Evolutionary conservation across 2,329 filamentous ascomycete genomes (phyloP).

Genomic region (Lachnellula arida): DNA sequence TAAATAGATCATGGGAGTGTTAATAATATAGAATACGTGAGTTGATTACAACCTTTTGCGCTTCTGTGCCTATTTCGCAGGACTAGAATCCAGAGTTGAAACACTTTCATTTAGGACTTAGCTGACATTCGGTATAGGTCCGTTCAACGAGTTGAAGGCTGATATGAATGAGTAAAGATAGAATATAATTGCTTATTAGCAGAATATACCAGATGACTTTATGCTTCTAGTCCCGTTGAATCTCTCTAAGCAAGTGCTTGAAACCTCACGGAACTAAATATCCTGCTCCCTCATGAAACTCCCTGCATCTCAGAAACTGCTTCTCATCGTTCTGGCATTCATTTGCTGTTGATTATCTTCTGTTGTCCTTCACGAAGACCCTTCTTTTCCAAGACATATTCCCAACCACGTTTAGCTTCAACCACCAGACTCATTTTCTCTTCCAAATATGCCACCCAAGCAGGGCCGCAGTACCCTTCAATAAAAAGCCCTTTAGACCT

Average conservation of each 20-base stretch:
- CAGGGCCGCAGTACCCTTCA: slow-evolving; percentile 4
- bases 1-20: too few species aligned
- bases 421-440: neutral
- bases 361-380: neutral
- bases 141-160: too few species aligned
- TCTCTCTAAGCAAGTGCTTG: neutral
- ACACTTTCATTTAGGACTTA: too few species aligned
- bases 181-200: too few species aligned
- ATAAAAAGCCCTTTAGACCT: slow-evolving; percentile 5
- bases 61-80: too few species aligned
- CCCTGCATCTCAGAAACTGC: neutral
- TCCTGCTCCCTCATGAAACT: slow-evolving; percentile 6
- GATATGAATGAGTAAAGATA: too few species aligned
- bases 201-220: too few species aligned
- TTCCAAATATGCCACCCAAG: slow-evolving; percentile 4
- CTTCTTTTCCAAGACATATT: neutral
- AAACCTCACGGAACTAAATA: slow-evolving; percentile 3
- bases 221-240: slow-evolving; percentile 33
- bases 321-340: neutral
- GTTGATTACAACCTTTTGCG: too few species aligned
- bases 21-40: too few species aligned
- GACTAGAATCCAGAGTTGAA: too few species aligned
- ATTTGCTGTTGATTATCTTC: neutral
- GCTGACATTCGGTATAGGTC: too few species aligned
- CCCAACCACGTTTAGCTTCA: neutral